Conservation (phyloP, 768 basidiomycete genomes). For the Serendipita vermifera region DNA sequence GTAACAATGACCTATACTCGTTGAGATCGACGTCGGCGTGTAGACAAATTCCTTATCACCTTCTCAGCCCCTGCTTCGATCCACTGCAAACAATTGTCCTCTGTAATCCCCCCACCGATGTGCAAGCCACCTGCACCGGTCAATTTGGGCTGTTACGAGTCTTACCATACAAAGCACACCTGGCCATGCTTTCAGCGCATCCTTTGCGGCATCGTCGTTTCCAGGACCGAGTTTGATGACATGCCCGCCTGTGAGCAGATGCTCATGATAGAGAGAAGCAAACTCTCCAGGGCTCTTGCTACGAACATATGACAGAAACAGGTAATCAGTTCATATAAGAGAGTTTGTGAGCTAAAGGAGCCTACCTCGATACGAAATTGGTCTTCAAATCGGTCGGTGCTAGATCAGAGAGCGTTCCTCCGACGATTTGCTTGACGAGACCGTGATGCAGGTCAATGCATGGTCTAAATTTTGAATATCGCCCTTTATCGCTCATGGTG, state of each 20-base stretch:
- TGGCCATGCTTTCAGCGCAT: constrained; percentile 76
- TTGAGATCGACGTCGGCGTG: constrained; percentile 3
- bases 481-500: too few species aligned
- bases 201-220: constrained; percentile 79
- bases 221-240: constrained; percentile 89
- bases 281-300: constrained; percentile 72
- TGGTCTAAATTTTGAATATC: constrained; percentile 49
- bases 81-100: constrained; percentile 71
- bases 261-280: constrained; percentile 57
- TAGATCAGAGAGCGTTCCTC: constrained; percentile 72
- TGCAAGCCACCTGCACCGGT: constrained; percentile 69
- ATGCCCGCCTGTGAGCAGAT: constrained; percentile 74
- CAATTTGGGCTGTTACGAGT: constrained; percentile 6
- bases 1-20: constrained; percentile 82
- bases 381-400: constrained; percentile 53
- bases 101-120: constrained; percentile 85
- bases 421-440: constrained; percentile 95
- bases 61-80: constrained; percentile 82
- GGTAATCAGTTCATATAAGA: not conserved
- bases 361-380: constrained; percentile 83
- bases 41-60: constrained; percentile 27
- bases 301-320: constrained; percentile 1
- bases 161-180: constrained; percentile 28
- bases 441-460: constrained; percentile 97
- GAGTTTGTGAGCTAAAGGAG: not conserved